phyloP scores from a whole-genome alignment of 768 basidiomycete species.

The Cystofilobasidium macerans region DNA sequence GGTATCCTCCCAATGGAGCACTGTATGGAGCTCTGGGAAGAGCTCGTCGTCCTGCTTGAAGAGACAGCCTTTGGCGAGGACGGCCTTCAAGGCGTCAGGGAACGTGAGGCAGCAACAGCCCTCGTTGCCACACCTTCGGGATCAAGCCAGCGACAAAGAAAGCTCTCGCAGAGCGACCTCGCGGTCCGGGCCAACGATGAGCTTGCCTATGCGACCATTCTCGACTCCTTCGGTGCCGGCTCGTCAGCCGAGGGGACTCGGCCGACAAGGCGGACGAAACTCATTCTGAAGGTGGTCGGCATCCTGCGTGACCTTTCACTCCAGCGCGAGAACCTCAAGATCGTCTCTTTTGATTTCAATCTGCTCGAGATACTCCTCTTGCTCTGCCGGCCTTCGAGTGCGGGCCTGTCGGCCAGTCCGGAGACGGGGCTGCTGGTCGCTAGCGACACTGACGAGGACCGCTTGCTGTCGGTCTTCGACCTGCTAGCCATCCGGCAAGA shows the following conservation, averaged over 20 bases:
- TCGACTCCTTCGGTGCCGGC: neutral
- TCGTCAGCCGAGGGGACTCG: neutral
- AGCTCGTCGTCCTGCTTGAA: conserved; percentile 74
- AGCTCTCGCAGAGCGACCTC: conserved; percentile 8
- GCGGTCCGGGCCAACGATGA: neutral
- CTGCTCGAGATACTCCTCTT: conserved; percentile 7
- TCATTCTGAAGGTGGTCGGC: conserved; percentile 59
- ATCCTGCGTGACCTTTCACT: conserved; percentile 80
- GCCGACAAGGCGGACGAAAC: neutral
- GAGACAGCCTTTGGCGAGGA: conserved; percentile 56
- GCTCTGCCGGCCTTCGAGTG: conserved; percentile 12
- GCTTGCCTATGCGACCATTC: neutral
- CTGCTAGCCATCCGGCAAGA: conserved; percentile 66
- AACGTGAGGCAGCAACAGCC: neutral
- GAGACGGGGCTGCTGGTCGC: neutral
- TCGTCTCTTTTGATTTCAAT: neutral
- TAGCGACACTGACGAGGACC: conserved; percentile 37
- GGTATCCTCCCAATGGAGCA: conserved; percentile 63
- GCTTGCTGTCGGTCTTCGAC: conserved; percentile 58
- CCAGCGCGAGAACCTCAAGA: conserved; percentile 3
- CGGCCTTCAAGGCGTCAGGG: conserved; percentile 19
- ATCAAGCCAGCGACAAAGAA: neutral
- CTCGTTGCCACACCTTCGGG: no score
- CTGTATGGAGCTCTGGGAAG: conserved; percentile 70
- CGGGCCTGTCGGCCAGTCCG: neutral